Percentiles rank a stretch among this genome's conserved stretches.
Conservation (phyloP, 495 filamentous ascomycete genomes). For the Podospora bellae-mahoneyi region DNA sequence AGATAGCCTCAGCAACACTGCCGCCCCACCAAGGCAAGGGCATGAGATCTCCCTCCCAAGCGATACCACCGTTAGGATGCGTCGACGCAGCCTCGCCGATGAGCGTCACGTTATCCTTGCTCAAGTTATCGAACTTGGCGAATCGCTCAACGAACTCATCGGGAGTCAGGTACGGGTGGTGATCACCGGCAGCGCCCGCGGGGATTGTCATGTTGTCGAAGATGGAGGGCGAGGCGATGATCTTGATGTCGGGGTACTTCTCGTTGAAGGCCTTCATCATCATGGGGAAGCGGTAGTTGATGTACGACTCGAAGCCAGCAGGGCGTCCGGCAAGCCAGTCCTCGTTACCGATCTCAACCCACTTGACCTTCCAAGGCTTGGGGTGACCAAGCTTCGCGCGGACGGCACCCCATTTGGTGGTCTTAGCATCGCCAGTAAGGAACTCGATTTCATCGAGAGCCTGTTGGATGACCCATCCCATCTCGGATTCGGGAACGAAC, state of each 20-base stretch:
- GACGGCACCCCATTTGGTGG: slow-evolving; percentile 57
- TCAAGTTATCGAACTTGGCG: slow-evolving; percentile 47
- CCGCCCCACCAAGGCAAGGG: slow-evolving; percentile 53
- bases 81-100: slow-evolving; percentile 56
- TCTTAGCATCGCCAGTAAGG: slow-evolving; percentile 52
- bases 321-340: slow-evolving; percentile 52
- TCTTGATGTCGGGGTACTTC: slow-evolving; percentile 59
- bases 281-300: slow-evolving; percentile 52
- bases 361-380: slow-evolving; percentile 55
- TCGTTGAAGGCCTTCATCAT: slow-evolving; percentile 56
- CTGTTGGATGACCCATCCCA: slow-evolving; percentile 53
- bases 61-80: slow-evolving; percentile 46
- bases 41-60: slow-evolving; percentile 41
- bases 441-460: slow-evolving; percentile 68
- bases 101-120: slow-evolving; percentile 31
- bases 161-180: slow-evolving; percentile 38
- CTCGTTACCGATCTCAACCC: slow-evolving; percentile 66
- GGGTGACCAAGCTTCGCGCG: slow-evolving; percentile 55
- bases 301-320: slow-evolving; percentile 43
- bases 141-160: slow-evolving; percentile 35
- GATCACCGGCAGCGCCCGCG: slow-evolving; percentile 43
- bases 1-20: slow-evolving; percentile 62
- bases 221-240: slow-evolving; percentile 52
- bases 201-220: slow-evolving; percentile 41
- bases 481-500: slow-evolving; percentile 38